Evolutionary conservation across 2,329 filamentous ascomycete genomes (phyloP), one percentile per base, ranked within the genome.

Genomic region (Aspergillus neoniger): DNA sequence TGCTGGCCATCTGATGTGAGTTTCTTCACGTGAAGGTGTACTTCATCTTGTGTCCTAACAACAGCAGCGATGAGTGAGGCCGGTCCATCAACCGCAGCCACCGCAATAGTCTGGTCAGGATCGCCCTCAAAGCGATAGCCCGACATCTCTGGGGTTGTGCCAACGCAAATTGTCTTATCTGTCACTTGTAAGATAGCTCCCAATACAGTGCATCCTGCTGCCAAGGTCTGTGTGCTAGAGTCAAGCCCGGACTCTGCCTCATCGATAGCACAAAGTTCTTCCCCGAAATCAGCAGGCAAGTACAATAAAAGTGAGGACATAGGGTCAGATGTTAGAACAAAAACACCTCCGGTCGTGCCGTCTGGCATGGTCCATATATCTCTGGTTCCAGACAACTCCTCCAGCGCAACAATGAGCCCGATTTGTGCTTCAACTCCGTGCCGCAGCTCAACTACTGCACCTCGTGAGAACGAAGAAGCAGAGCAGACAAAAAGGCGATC

Each of bases 371-470:
- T 72, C 80, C 80, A 83, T 63, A 83, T 70, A 38, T 76, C 74
- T 50, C 75, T 68, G 4, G 81, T 73, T 43, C 74, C 74, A 12
- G 71, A 70, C 5, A 78, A 63, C 59, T 79, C 76, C 53, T 79
- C 77, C 39, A 79, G 67, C 14, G 74, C 69, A 55, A 78, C 74
- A 2, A 74, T 70, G 51, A 76, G 69, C 10, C 84, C 86, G 65
- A 91, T 85, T 58, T 84, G 86, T 17, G 89, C 91, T 68, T 90
- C 86, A 28, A 91, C 77, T 4, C 91, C 91, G 72, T 86, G 81
- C 63, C 89, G 84, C 63, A 91, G 81, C 69, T 94, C 89, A 3
- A 86, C 85, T 23, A 94, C 78, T 7, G 84, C 83, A 9, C 89
- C 89, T 30, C 81, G 83, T 1, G 78, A 72, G 32, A 69, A 75